Base-by-base conservation (phyloP, 176 grass and related monocot species). In the Thinopyrum elongatum region DNA sequence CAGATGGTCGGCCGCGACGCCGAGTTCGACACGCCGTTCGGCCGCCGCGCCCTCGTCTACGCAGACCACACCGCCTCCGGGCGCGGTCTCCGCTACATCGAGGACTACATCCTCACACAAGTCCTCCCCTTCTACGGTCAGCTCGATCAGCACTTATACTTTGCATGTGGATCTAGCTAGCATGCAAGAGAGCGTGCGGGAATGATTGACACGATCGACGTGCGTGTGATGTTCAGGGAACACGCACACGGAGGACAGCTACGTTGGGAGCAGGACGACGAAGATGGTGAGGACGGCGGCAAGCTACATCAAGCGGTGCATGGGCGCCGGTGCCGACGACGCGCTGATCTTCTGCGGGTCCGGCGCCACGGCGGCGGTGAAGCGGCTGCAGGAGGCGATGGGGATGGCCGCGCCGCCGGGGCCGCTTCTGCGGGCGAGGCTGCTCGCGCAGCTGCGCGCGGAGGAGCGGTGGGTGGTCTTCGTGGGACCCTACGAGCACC, bases 241-340 rank as follows among this genome's bases (percentile, higher is more conserved):
- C 74, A 98, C 93, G 36, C 93, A 98, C 89, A 98, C 95, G 6
- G 89, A 90, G 28, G 95, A 98, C 68, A 95, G 93, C 80, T 92
- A 89, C 47, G 93, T 98, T 0, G 95, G 95, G 23, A 86, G 89
- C 91, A 73, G 66, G 83, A 98, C 89, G 57, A 93, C 89, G 19
- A 47, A 60, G 80, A 93, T 72, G 83, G 80, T 80, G 31, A 74
- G 65, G 21, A 80, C 72, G 28, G 91, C 93, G 29, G 33, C 82
- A 28, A 78, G 77, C 60, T 98, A 95, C 91, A 87, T 98, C 83
- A 93, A 95, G 87, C 83, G 74, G 26, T 92, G 95, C 80, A 85
- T 93, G 89, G 95, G 93, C 0, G 91, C 70, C 13, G 85, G 95
- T 10, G 0, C 57, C 22, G 80, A 80, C 59, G 95, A 95, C 28